Conservation (phyloP, 345 rosid genomes). For the Excoecaria cochinchinensis region DNA sequence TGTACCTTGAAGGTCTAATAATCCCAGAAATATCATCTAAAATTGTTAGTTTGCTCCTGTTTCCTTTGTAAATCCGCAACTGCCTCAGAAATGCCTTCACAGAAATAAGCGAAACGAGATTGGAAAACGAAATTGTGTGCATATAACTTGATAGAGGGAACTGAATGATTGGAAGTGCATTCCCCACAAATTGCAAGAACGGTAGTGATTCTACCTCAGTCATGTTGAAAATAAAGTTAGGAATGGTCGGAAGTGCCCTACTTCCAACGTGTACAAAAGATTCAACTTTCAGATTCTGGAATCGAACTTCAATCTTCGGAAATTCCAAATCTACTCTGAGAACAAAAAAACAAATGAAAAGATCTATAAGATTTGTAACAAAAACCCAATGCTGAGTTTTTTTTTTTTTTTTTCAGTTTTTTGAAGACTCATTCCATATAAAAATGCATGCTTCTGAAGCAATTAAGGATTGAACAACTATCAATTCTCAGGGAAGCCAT, state of each 20-base stretch:
- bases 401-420: too few species aligned
- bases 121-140: neutral
- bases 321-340: constrained; percentile 83
- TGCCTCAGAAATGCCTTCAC: constrained; percentile 69
- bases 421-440: too few species aligned
- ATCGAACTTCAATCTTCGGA: constrained; percentile 90
- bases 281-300: constrained; percentile 68
- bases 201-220: constrained; percentile 54
- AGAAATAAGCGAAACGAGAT: neutral
- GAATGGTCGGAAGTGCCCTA: constrained; percentile 92
- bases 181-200: neutral
- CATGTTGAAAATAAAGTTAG: constrained; percentile 87
- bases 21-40: constrained; percentile 73
- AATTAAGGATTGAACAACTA: neutral
- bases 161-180: neutral
- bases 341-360: neutral
- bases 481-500: neutral
- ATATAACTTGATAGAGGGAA: neutral
- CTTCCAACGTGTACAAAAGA: constrained; percentile 91
- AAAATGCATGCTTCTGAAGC: neutral
- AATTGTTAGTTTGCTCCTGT: constrained; percentile 77
- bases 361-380: neutral
- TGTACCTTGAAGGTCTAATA: constrained; percentile 88
- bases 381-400: neutral
- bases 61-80: constrained; percentile 49